Percentiles rank a stretch among this genome's conserved stretches.
Evolutionary conservation across 352 stramenopile species (phyloP).

Genomic region (Phytophthora chlamydospora): DNA sequence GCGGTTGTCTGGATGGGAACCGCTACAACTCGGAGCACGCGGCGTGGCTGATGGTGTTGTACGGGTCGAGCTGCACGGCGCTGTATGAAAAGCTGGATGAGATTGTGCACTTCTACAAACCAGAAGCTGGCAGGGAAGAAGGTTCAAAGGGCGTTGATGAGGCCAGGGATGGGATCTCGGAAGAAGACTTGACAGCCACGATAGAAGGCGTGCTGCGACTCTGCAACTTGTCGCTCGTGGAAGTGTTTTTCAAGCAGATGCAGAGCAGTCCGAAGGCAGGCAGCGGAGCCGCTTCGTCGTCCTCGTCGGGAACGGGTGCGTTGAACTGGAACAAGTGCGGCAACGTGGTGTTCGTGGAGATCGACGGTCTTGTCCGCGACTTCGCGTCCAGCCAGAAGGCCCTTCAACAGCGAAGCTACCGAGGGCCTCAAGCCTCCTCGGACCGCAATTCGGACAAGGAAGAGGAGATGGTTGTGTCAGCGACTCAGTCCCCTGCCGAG

Average conservation of each 20-base stretch:
- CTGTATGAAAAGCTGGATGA: conserved; percentile 87
- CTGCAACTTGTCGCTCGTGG: conserved; percentile 80
- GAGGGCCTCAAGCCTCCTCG: conserved; percentile 23
- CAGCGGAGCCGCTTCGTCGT: conserved; percentile 19
- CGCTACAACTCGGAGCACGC: conserved; percentile 42
- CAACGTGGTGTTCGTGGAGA: conserved; percentile 85
- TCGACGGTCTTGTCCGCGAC: conserved; percentile 78
- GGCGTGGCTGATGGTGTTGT: conserved; percentile 71
- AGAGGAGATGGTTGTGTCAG: conserved; percentile 15
- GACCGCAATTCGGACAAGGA: conserved; percentile 30
- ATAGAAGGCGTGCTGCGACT: conserved; percentile 72
- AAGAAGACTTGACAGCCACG: conserved; percentile 68
- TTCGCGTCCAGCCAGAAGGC: conserved; percentile 72
- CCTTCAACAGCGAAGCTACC: conserved; percentile 30
- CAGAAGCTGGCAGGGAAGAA: conserved; percentile 28
- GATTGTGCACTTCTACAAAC: conserved; percentile 71
- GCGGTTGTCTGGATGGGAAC: conserved; percentile 43
- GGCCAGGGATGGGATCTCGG: conserved; percentile 34
- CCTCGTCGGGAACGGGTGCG: conserved; percentile 16
- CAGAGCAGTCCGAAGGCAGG: conserved; percentile 28
- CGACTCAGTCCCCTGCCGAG: conserved; percentile 42
- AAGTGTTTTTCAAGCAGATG: conserved; percentile 70
- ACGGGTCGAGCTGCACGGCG: conserved; percentile 73
- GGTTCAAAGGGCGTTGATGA: conserved; percentile 7
- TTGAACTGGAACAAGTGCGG: conserved; percentile 84